Percentiles rank a stretch among this genome's conserved stretches.
Conservation (phyloP, 2,329 filamentous ascomycete species). For the Botrytis squamosa region DNA sequence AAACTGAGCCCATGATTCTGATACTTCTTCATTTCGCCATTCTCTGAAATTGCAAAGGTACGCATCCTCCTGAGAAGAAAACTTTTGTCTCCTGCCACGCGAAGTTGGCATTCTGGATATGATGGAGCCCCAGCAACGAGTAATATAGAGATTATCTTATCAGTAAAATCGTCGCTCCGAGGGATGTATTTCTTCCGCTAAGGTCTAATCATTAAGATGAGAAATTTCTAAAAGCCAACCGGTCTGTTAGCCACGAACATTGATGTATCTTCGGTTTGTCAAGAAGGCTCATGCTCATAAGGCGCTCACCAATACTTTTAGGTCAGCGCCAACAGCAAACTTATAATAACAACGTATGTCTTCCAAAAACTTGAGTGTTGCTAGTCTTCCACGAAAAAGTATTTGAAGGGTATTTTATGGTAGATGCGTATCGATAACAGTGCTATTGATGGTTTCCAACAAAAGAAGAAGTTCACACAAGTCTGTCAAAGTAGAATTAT, state of each 20-base stretch:
- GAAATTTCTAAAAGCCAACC: background rate
- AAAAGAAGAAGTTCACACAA: background rate
- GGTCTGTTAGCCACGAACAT: background rate
- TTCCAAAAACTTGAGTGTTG: background rate
- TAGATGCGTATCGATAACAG: background rate
- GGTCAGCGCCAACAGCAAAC: background rate
- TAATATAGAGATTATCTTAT: background rate
- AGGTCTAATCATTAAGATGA: background rate
- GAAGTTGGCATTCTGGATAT: background rate
- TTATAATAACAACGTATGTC: background rate
- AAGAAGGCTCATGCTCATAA: background rate
- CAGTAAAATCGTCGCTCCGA: background rate
- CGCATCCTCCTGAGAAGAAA: background rate
- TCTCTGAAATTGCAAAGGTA: background rate
- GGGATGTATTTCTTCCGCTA: background rate
- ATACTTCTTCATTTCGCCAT: background rate
- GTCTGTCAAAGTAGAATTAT: background rate
- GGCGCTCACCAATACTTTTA: background rate
- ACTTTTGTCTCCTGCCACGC: background rate
- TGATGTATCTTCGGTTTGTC: background rate
- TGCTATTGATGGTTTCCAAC: background rate
- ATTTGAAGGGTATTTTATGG: background rate
- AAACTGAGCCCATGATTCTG: constrained; percentile 11
- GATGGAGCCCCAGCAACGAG: background rate
- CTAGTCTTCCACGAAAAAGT: background rate